Base-by-base conservation (phyloP, 2,329 filamentous ascomycete species). In the Trichophyton equinum region DNA sequence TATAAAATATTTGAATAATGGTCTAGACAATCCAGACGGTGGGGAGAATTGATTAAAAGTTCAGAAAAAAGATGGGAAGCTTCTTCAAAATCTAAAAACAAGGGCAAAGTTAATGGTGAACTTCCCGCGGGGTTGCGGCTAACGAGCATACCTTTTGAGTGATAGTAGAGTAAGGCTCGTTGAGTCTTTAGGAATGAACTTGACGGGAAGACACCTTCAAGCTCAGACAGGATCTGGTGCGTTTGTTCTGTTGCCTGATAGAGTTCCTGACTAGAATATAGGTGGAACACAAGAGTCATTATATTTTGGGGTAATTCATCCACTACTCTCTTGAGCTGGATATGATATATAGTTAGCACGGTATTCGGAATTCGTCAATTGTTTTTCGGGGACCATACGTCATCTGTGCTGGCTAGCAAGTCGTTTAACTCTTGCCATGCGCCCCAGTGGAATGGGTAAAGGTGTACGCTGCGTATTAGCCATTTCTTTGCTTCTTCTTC, bases 1-100 rank as follows among this genome's bases (percentile, higher is more conserved):
- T 96, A 97, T 55, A 99, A 82, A 20, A 97, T 95, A 69, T 99
- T 99, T 40, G 91, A 96, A 73, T 96, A 99, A 69, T 95, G 89
- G 69, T 99, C 94, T 18, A 99, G 81, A 2, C 88, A 88, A 71
- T 99, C 94, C 18, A 99, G 83, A 5, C 94, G 81, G 65, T 85
- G 79, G 0, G 84, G 84, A 57, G 84, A 79, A 73, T 77, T 87
- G 77, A 66, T 84, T 76, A 80, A 79, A 22, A 96, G 81, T 66
- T 91, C 85, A 66, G 81, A 79, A 65, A 85, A 85, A 40, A 86
- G 81, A 20, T 77, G 72, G 60, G 84, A 83, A 27, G 85, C 83
- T 66, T 82, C 78, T 53, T 86, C 84, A 64, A 85, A 85, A 64
- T 87, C 84, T 74, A 42, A 2, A 7, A 33, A 22, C 22, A 40